These are phyloP conservation scores for Penicillium nordicum DNA, from an alignment of 2,329 filamentous ascomycete genomes.

Conservation along the genomic window DNA sequence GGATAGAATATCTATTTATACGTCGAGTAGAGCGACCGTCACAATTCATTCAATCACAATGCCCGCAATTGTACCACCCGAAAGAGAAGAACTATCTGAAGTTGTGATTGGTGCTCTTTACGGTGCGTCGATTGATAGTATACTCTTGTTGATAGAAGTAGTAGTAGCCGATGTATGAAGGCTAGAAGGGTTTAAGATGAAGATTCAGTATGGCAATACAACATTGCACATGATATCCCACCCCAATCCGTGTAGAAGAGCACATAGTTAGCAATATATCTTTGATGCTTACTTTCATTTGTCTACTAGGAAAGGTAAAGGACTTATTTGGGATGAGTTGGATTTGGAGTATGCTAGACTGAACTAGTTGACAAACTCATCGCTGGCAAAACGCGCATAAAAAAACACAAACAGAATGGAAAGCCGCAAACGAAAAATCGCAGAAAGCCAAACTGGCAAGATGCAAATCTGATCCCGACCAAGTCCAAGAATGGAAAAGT, in stretches of 20 bases:
- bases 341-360: not conserved
- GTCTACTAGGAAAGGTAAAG: not conserved
- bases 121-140: too few species aligned
- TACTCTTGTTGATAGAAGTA: too few species aligned
- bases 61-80: too few species aligned
- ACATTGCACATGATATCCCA: not conserved
- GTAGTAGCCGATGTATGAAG: too few species aligned
- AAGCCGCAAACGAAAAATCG: not conserved
- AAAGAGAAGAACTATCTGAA: too few species aligned
- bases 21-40: too few species aligned
- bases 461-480: not conserved
- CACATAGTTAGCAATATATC: not conserved
- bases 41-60: too few species aligned
- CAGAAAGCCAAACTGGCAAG: not conserved
- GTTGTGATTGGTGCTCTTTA: not conserved
- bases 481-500: not conserved
- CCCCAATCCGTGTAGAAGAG: not conserved
- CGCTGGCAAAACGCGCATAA: not conserved
- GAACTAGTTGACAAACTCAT: not conserved
- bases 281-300: not conserved
- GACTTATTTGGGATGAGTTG: not conserved
- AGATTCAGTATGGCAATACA: not conserved
- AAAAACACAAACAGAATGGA: not conserved
- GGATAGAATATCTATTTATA: too few species aligned
- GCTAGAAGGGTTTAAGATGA: too few species aligned